These are phyloP conservation scores for Apophysomyces elegans DNA, from an alignment of 371 early-diverging fungal genomes.

Conservation along the genomic window DNA sequence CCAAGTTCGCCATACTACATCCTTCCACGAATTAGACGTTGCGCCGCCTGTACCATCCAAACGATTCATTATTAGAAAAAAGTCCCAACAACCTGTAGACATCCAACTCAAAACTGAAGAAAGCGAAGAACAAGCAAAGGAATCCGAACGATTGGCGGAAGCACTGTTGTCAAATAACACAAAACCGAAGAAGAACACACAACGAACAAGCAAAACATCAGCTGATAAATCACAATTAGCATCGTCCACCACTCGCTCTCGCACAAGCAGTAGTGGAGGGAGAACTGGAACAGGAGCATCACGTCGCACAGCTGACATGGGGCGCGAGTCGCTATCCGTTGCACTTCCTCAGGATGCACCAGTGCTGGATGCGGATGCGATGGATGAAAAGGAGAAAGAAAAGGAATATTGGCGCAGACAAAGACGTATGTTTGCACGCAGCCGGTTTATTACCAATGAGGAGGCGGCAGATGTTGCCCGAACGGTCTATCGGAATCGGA, in stretches of 20 bases:
- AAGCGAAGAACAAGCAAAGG: background rate
- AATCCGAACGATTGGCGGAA: background rate
- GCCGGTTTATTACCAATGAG: constrained; percentile 39
- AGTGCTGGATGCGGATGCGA: constrained; percentile 17
- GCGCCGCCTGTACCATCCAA: constrained; percentile 25
- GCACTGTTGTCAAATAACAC: background rate
- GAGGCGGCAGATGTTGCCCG: constrained; percentile 34
- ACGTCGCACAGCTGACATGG: constrained; percentile 5
- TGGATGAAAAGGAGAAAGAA: constrained; percentile 29
- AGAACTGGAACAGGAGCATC: background rate
- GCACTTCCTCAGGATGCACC: constrained; percentile 21
- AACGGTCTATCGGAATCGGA: constrained; percentile 25
- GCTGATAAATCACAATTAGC: constrained; percentile 1
- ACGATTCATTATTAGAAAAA: constrained; percentile 12
- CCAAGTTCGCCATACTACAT: background rate
- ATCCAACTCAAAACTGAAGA: background rate
- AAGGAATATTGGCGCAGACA: constrained; percentile 44
- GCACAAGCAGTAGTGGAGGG: background rate
- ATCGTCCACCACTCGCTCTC: background rate
- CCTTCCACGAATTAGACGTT: constrained; percentile 19
- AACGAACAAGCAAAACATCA: constrained; percentile 1
- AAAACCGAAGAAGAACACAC: background rate
- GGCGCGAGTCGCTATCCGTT: constrained; percentile 23
- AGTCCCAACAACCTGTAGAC: background rate
- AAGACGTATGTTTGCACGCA: constrained; percentile 41